phyloP scores from a whole-genome alignment of 129 eudicot species.

The Rutidosis leptorrhynchoides region DNA sequence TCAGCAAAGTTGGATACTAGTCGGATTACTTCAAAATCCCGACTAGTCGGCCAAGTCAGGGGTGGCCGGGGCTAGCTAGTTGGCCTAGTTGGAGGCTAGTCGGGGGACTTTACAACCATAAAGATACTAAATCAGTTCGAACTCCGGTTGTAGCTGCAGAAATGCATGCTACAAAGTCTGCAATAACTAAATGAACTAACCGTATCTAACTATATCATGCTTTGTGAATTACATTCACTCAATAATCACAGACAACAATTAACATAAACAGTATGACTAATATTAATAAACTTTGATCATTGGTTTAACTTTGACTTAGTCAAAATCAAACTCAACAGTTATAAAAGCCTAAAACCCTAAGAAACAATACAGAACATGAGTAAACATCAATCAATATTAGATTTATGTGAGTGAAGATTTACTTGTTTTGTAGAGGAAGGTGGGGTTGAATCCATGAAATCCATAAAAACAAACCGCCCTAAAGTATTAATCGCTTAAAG shows the following conservation, averaged over 20 bases:
- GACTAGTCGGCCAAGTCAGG: too few relatives aligned
- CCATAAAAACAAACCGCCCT: conserved; percentile 7
- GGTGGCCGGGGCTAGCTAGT: too few relatives aligned
- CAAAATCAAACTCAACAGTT: neutral
- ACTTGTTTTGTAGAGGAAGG: conserved; percentile 23
- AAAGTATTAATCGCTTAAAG: neutral
- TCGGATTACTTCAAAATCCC: too few relatives aligned
- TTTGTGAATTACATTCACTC: neutral
- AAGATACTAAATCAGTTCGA: neutral
- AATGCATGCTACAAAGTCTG: neutral
- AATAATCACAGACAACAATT: neutral
- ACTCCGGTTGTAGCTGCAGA: neutral
- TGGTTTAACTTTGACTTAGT: neutral
- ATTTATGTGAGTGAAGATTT: neutral
- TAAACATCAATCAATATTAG: neutral
- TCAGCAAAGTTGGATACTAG: too few relatives aligned
- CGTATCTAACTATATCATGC: neutral
- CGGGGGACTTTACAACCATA: too few relatives aligned
- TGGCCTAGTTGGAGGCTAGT: too few relatives aligned
- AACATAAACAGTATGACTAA: neutral
- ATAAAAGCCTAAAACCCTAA: neutral
- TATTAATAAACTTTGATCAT: too few relatives aligned
- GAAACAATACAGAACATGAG: neutral
- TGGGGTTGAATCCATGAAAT: conserved; percentile 24
- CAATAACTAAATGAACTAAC: neutral